phyloP scores from a whole-genome alignment of 345 rosid genomes.

The Draba incana region DNA sequence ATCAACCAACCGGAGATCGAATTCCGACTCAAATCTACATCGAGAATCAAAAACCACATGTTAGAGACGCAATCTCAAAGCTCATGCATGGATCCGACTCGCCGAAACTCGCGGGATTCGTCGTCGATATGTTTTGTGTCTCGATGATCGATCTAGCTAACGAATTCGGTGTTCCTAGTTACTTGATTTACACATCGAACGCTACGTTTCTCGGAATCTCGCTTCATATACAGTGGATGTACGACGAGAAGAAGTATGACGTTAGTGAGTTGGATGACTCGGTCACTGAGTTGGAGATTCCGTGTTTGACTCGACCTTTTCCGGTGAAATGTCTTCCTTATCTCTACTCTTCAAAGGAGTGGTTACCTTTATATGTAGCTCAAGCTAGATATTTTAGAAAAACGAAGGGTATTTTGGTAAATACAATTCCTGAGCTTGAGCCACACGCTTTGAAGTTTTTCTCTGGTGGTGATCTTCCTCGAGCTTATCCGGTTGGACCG shows the following conservation, averaged over 20 bases:
- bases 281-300: constrained; percentile 45
- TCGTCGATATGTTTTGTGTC: constrained; percentile 58
- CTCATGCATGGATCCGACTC: no score
- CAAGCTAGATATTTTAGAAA: constrained; percentile 33
- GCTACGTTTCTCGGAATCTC: constrained; percentile 45
- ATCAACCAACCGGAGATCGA: neutral
- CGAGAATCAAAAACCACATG: constrained; percentile 43
- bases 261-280: constrained; percentile 42
- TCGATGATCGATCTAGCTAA: constrained; percentile 54
- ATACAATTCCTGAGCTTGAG: constrained; percentile 55
- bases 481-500: constrained; percentile 56
- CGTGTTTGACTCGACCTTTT: constrained; percentile 41
- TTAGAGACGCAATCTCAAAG: constrained; percentile 40
- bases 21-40: constrained; percentile 16
- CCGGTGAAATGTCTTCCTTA: constrained; percentile 48
- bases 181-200: constrained; percentile 51
- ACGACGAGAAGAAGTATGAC: constrained; percentile 35
- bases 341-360: neutral
- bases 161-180: constrained; percentile 51
- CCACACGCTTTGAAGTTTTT: constrained; percentile 40
- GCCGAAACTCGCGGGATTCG: constrained; percentile 48
- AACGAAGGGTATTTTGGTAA: constrained; percentile 54
- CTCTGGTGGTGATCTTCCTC: constrained; percentile 12
- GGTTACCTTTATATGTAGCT: neutral
- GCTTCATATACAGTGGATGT: constrained; percentile 38